These are phyloP conservation scores for Casuarina cunninghamiana DNA, from an alignment of 306 rosid genomes.

Conservation along the genomic window DNA sequence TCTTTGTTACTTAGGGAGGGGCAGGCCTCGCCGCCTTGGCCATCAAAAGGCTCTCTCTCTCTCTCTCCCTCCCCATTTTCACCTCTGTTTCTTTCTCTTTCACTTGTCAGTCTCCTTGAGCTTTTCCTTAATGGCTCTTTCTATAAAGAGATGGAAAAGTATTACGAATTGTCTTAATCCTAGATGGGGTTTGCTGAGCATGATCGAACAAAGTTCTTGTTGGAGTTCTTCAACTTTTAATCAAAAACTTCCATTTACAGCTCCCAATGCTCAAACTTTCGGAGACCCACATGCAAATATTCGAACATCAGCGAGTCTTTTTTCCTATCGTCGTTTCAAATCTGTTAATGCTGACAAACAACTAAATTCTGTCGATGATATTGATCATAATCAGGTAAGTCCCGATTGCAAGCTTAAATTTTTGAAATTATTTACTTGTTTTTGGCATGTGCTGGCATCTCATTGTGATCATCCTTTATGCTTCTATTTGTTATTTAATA, in stretches of 20 bases:
- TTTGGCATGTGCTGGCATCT: not conserved
- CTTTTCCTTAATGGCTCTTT: slow-evolving; percentile 33
- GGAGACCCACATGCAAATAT: slow-evolving; percentile 10
- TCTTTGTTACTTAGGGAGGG: too few species aligned
- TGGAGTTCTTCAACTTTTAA: slow-evolving; percentile 14
- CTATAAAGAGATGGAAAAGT: slow-evolving; percentile 39
- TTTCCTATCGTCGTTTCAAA: slow-evolving; percentile 38
- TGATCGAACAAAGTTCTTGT: slow-evolving; percentile 11
- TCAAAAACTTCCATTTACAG: slow-evolving; percentile 8
- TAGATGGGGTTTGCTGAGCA: slow-evolving; percentile 22
- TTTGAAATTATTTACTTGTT: not conserved
- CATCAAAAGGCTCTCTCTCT: not conserved
- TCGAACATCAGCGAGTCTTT: slow-evolving; percentile 8
- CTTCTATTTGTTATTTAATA: too few species aligned
- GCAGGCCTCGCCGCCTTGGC: too few species aligned
- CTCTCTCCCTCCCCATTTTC: not conserved
- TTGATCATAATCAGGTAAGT: slow-evolving; percentile 52
- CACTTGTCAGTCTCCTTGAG: not conserved
- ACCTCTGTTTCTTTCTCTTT: not conserved
- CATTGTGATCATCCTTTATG: not conserved
- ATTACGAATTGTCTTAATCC: slow-evolving; percentile 36
- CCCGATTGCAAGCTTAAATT: not conserved
- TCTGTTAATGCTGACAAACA: slow-evolving; percentile 38
- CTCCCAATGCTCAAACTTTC: slow-evolving; percentile 12
- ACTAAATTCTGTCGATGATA: slow-evolving; percentile 22